Conservation (phyloP, 176 grass and related monocot genomes). For the Eleusine indica region DNA sequence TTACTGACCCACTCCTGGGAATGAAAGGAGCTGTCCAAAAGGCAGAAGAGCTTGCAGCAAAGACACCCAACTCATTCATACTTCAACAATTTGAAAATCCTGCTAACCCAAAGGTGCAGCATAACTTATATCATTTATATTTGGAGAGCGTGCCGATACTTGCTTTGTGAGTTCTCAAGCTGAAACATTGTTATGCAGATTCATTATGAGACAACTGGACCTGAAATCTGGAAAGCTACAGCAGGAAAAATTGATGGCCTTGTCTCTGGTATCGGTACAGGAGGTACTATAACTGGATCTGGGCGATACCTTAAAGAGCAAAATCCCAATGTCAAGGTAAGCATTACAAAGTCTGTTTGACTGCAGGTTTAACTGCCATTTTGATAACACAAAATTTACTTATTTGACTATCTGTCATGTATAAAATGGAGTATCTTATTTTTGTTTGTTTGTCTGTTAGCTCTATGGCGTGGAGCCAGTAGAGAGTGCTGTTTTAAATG, state of each 20-base stretch:
- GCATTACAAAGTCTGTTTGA: background rate
- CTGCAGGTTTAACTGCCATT: conserved; percentile 4
- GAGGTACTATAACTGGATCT: conserved; percentile 81
- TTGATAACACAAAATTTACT: background rate
- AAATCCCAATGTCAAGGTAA: conserved; percentile 78
- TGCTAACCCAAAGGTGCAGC: conserved; percentile 80
- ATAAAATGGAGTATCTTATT: conserved; percentile 31
- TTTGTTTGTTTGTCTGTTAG: conserved; percentile 45
- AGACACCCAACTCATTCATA: conserved; percentile 74
- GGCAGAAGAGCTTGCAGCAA: conserved; percentile 72
- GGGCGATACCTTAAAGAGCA: conserved; percentile 72
- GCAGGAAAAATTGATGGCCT: conserved; percentile 68
- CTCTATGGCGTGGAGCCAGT: conserved; percentile 82
- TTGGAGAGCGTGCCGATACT: conserved; percentile 5
- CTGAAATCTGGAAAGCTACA: conserved; percentile 89
- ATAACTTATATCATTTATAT: conserved; percentile 17
- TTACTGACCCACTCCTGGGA: conserved; percentile 78
- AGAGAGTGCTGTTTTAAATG: conserved; percentile 84
- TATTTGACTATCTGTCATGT: background rate
- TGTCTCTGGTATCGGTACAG: conserved; percentile 92
- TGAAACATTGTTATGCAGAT: conserved; percentile 54
- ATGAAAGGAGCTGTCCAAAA: conserved; percentile 82
- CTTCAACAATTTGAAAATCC: conserved; percentile 94
- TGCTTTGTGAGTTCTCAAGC: conserved; percentile 20
- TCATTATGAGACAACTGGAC: conserved; percentile 94